Conservation (phyloP, 2,329 filamentous ascomycete species). For the Capronia americana region DNA sequence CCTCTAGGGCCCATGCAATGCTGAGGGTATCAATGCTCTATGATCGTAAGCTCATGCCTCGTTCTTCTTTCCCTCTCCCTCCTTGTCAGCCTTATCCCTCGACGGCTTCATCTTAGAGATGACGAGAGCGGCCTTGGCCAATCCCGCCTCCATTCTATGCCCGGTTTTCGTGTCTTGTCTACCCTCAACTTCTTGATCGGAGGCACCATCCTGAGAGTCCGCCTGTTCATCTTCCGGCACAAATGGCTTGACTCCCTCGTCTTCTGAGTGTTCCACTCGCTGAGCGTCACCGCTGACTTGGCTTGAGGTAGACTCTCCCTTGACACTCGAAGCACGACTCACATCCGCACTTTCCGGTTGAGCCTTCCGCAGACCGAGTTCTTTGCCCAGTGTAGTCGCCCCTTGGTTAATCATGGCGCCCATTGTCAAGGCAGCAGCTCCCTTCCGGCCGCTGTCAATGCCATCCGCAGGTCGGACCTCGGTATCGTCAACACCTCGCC, state of each 20-base stretch:
- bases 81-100: conserved; percentile 9
- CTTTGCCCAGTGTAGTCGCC: conserved; percentile 60
- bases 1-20: neutral
- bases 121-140: conserved; percentile 33
- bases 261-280: conserved; percentile 44
- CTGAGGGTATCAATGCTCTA: conserved; percentile 2
- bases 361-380: conserved; percentile 71
- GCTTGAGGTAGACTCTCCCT: conserved; percentile 50
- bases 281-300: conserved; percentile 7
- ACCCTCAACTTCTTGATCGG: conserved; percentile 19
- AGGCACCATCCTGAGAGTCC: conserved; percentile 18
- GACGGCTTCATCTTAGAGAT: conserved; percentile 35
- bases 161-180: conserved; percentile 31
- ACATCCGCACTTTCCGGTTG: conserved; percentile 70
- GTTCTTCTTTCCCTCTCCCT: neutral
- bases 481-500: conserved; percentile 65
- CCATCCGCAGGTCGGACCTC: conserved; percentile 37
- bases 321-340: conserved; percentile 74
- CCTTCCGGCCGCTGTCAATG: conserved; percentile 35
- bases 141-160: conserved; percentile 30
- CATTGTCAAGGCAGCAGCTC: conserved; percentile 31
- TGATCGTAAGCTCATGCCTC: conserved; percentile 8
- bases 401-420: conserved; percentile 34
- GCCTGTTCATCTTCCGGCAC: conserved; percentile 33
- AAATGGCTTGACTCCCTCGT: conserved; percentile 50